Evolutionary conservation across 805 yeast genomes (phyloP), one percentile per base, ranked within the genome.

Genomic region (Cyberlindnera samutprakarnensis): DNA sequence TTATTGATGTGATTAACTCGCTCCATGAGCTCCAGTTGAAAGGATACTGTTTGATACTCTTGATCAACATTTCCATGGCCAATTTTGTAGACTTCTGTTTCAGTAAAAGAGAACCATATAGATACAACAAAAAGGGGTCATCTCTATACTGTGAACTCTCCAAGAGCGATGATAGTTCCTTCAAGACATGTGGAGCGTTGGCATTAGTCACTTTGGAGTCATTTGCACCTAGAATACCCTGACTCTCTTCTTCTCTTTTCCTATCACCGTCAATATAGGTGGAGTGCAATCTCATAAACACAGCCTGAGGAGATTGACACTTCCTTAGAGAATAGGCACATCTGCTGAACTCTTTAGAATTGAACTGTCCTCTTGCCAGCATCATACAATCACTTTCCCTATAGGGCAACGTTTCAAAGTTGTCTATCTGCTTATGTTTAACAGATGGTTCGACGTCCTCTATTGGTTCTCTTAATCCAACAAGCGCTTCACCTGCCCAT

Each of bases 21-120:
- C 70, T 66, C 96, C 96, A 92, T 37, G 92, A 81, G 33, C 88
- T 72, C 98, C 98, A 92, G 54, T 90, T 90, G 54, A 68, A 82
- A 0, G 96, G 95, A 45, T 78, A 86, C 18, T 67, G 31, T 16
- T 68, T 61, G 11, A 90, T 50, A 1, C 96, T 79, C 28, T 65
- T 66, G 19, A 75, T 62, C 20, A 88, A 66, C 27, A 62, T 61
- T 16, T 68, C 62, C 36, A 78, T 75, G 0, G 96, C 96, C 22
- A 61, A 53, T 2, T 59, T 43, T n/a, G 58, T 57, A 41, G 79
- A 75, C 30, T 76, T 75, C 45, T 78, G 78, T 44, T 74, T 78
- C 33, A 75, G 59, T 28, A 78, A 61, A 2, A 83, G 61, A 12
- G 81, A 52, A 1, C 96, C 98, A 35, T 72, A 64, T 25, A 92